Conservation (phyloP, 208 protist species). For the Acanthamoeba sp. region DNA sequence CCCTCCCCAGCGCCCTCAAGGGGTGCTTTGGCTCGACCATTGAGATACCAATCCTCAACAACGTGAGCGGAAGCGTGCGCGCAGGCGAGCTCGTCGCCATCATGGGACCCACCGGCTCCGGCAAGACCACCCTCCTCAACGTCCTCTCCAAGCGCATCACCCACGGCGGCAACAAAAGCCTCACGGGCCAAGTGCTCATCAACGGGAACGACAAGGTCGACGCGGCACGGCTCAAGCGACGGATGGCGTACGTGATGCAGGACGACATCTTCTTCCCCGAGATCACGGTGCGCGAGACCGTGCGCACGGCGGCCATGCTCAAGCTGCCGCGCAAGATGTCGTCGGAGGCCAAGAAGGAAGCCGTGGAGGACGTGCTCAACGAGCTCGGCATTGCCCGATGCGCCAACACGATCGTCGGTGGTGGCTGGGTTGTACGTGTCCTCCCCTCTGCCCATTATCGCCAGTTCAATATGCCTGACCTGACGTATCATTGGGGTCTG, state of each 20-base stretch:
- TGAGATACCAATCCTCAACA: neutral
- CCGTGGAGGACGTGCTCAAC: neutral
- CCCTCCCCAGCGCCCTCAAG: neutral
- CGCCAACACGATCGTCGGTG: conserved; percentile 62
- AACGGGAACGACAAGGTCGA: neutral
- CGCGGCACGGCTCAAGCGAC: conserved; percentile 32
- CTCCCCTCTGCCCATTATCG: neutral
- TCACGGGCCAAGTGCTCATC: conserved; percentile 65
- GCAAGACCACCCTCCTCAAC: conserved; percentile 80
- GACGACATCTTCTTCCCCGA: conserved; percentile 77
- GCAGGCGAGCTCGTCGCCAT: conserved; percentile 11
- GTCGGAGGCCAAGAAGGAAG: neutral
- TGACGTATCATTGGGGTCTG: neutral
- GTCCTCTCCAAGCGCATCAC: conserved; percentile 68
- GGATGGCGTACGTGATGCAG: conserved; percentile 77
- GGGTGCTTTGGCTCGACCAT: neutral
- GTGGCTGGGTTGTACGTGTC: conserved; percentile 5
- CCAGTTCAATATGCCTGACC: neutral
- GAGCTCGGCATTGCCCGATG: conserved; percentile 43
- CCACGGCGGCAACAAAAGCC: neutral
- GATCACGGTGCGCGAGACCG: conserved; percentile 75
- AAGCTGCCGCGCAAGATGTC: conserved; percentile 32
- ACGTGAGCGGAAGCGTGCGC: neutral
- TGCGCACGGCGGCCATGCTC: conserved; percentile 75
- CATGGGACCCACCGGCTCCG: conserved; percentile 24